These are phyloP conservation scores for Haematococcus lacustris DNA, from an alignment of 139 green algal genomes.

Conservation along the genomic window DNA sequence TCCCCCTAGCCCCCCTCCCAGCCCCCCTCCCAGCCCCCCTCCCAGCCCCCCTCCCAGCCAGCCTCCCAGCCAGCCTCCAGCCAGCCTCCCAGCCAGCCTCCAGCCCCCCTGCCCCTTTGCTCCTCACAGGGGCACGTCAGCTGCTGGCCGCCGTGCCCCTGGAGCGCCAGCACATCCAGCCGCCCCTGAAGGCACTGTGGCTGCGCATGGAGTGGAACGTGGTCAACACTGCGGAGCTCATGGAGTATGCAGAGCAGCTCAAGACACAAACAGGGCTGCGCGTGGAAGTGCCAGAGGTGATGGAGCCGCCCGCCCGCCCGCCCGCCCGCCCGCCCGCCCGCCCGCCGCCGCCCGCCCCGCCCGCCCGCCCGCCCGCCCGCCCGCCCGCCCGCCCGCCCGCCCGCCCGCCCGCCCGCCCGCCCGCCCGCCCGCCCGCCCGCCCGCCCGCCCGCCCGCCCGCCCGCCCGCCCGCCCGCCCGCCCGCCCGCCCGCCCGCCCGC, in stretches of 20 bases:
- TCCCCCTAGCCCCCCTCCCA: too few species aligned
- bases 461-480: too few species aligned
- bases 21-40: too few species aligned
- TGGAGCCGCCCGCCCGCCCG: too few species aligned
- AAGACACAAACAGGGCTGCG: constrained; percentile 19
- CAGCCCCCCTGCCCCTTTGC: too few species aligned
- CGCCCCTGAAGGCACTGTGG: constrained; percentile 40
- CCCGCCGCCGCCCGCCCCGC: not conserved
- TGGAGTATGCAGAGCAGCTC: constrained; percentile 20
- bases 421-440: too few species aligned
- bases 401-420: not conserved
- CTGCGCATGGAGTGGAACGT: constrained; percentile 73
- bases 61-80: too few species aligned
- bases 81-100: not conserved
- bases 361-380: not conserved
- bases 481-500: too few species aligned
- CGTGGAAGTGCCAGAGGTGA: constrained; percentile 30
- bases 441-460: too few species aligned
- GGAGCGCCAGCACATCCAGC: constrained; percentile 3
- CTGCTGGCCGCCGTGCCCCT: constrained; percentile 32
- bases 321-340: too few species aligned
- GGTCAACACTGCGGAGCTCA: constrained; percentile 35
- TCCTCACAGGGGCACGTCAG: constrained; percentile 25
- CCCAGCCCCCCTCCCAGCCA: not conserved
- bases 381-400: constrained; percentile 2